Base-by-base conservation (phyloP, 179 eudicot species). In the Actinidia chinensis region DNA sequence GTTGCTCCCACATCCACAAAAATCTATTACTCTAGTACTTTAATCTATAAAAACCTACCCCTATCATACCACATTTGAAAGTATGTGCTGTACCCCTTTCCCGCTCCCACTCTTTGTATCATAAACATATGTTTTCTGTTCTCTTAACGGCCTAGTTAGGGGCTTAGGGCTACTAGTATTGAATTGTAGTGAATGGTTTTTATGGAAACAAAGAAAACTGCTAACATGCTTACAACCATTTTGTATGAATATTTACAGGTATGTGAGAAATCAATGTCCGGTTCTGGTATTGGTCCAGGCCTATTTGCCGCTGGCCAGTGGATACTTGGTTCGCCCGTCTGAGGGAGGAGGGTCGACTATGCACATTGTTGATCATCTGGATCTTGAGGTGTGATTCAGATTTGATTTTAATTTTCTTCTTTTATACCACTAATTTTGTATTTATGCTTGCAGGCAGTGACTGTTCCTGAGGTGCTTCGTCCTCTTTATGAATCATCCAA, bases 291-390 rank as follows among this genome's bases (percentile, higher is more conserved):
- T 73, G 80, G 65, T 17, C 65, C 76, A 18, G 83, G 82, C 83
- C 80, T 82, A 83, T 86, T 86, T 60, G 79, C 82, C 6, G 89
- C 87, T 91, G 69, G 89, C 97, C 18, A 88, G 97, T 84, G 97
- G 97, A 36, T 92, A 87, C 80, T 82, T 92, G 43, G 89, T 92
- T 77, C 87, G 95, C 77, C 97, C 97, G 28, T 91, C 92, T 83
- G 95, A 89, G 73, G 97, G 93, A 15, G 92, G 93, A 64, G 95
- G 95, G 44, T 92, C 97, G 10, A 90, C 91, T 48, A 83, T 94
- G 56, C 97, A 94, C 80, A 90, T 94, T 65, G 97, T 94, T 69
- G 98, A 94, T 68, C 98, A 94, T 82, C 86, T 94, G 56, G 90
- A 63, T 89, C 91, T 46, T 4, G 91, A 92, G 98, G 98, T 94